Evolutionary conservation across 2,329 filamentous ascomycete genomes (phyloP), one percentile per base, ranked within the genome.

Genomic region (Cytospora mali): DNA sequence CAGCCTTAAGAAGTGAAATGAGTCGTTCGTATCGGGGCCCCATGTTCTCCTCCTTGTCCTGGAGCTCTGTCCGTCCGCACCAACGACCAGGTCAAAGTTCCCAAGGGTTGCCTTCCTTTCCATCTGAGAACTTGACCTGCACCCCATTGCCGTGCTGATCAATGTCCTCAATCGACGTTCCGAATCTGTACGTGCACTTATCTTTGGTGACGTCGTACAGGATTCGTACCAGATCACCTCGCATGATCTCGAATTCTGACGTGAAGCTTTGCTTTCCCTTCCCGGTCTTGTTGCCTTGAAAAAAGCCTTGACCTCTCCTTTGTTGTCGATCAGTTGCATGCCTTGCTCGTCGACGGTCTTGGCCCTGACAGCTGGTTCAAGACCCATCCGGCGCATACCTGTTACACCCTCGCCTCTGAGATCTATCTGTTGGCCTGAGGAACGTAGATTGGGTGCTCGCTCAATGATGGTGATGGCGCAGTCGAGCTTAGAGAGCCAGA

Each of bases 211-310:
- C 71, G 0, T 83, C 75, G 66, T 81, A 80, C 1, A 88, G 69
- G 2, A 87, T 73, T 13, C 74, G 71, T 4, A 79, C 78, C n/a
- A 88, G 68, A 58, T 86, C 81, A 0, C 81, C 84, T 10, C 85
- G 76, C 77, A 88, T 82, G 55, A 88, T 82, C 73, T 88, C 85
- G 64, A 78, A 86, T 61, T 88, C 85, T 63, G 78, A 80, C 0
- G 81, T 83, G 28, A 84, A 71, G 10, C 72, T 73, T 68, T 83
- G 80, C 33, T 66, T 68, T 0, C 79, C 77, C 58, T 76, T 72
- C 4, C 78, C 79, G 0, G 77, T 71, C 55, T 74, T 73, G 66
- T 79, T 77, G 35, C 72, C 25, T 69, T 68, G 51, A 83, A 74
- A 5, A 70, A 72, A n/a, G 79, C 83, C 49, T 72, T 70, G 2